Evolutionary conservation across 768 basidiomycete species (phyloP), one percentile per base, ranked within the genome.

Genomic region (Ramaria rubella): DNA sequence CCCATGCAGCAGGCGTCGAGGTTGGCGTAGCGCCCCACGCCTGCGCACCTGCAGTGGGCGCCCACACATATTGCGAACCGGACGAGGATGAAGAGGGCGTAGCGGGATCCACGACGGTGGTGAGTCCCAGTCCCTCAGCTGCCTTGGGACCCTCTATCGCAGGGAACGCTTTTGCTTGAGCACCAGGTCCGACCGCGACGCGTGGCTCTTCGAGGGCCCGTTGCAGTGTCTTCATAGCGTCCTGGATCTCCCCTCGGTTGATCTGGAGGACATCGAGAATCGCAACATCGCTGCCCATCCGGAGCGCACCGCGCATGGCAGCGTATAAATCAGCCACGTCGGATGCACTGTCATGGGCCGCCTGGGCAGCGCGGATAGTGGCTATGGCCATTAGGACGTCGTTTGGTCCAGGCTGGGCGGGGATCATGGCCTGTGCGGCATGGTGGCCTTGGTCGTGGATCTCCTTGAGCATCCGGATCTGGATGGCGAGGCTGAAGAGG

Each of bases 171-270:
- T 61, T 55, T 72, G 74, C n/a, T 48, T 48, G 23, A 14, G 46
- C 4, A 23, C n/a, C 19, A 27, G 19, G 24, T 19, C 23, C 14
- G 14, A 26, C 8, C 8, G 59, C 24, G 4, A 55, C 33, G 6
- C 52, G 49, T 45, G 63, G 59, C 38, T 56, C 60, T 50, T 70
- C 69, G 0, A 87, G 70, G 15, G 81, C 81, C 23, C 88, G 71
- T 69, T 88, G 87, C 17, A 91, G 73, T 4, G 88, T 83, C 71
- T 87, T 88, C 67, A 90, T 82, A 12, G 87, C 87, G 67, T 91
- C 89, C 1, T 85, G 83, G 78, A 88, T 84, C 66, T 88, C 85
- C 44, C 81, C 79, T 45, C 81, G 72, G 31, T 75, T 75, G 43
- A 85, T 54, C 52, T 54, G 80, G 38, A 89, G 71, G 1, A 83